Conservation (phyloP, 305 asterid genomes). For the Stenogyne calaminthoides region DNA sequence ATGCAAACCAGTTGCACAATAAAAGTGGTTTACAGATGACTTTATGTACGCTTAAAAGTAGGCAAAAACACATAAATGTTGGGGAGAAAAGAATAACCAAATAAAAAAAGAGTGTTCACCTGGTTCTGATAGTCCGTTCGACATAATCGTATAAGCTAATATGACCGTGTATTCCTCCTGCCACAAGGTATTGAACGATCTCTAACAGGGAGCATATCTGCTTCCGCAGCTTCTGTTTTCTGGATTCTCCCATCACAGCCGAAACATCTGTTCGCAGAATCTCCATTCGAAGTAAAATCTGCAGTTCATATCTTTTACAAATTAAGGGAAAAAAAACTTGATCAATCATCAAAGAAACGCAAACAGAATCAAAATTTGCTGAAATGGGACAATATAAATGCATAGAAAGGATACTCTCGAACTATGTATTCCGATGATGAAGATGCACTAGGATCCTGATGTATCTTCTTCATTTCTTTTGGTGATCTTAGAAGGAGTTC, state of each 20-base stretch:
- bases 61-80: too few relatives aligned
- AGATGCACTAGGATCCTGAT: constrained; percentile 42
- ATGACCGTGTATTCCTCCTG: constrained; percentile 89
- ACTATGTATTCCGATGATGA: constrained; percentile 50
- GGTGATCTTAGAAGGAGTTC: constrained; percentile 61
- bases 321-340: constrained; percentile 45
- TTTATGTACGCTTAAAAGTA: too few relatives aligned
- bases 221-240: constrained; percentile 69
- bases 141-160: constrained; percentile 79
- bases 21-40: too few relatives aligned
- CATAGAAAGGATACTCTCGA: constrained; percentile 80
- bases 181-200: constrained; percentile 85
- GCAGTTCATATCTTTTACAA: constrained; percentile 74
- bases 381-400: constrained; percentile 21
- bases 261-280: constrained; percentile 59
- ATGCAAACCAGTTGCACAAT: too few relatives aligned
- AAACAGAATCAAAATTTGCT: constrained; percentile 13
- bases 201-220: constrained; percentile 88
- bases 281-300: constrained; percentile 94
- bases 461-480: constrained; percentile 72
- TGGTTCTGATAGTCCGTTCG: constrained; percentile 72
- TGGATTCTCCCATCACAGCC: constrained; percentile 50
- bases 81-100: background rate
- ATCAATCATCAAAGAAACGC: background rate
- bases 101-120: constrained; percentile 49